These are phyloP conservation scores for Phytophthora quininea DNA, from an alignment of 352 stramenopile genomes.

Conservation along the genomic window DNA sequence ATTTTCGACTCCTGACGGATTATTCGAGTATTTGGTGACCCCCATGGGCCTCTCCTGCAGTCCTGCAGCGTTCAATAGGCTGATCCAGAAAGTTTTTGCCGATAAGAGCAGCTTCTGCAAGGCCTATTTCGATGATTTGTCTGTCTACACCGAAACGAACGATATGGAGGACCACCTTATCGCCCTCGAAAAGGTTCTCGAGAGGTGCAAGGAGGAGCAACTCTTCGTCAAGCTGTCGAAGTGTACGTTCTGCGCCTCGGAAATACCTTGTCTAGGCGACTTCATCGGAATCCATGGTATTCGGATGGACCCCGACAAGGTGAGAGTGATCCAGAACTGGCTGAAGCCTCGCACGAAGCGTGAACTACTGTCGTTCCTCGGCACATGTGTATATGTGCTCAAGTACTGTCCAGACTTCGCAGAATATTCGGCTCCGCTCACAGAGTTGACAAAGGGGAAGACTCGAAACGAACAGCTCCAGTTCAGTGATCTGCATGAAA, in stretches of 20 bases:
- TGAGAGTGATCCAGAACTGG: constrained; percentile 6
- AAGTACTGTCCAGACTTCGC: constrained; percentile 9
- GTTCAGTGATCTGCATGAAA: no score
- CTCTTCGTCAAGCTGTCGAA: constrained; percentile 14
- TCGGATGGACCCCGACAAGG: constrained; percentile 8
- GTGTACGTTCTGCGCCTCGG: constrained; percentile 11
- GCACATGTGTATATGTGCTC: constrained; percentile 16
- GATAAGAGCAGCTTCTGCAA: constrained; percentile 4
- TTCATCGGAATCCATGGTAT: neutral
- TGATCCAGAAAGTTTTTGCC: constrained; percentile 4
- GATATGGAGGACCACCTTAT: constrained; percentile 1
- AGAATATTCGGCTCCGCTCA: constrained; percentile 2
- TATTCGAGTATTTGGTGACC: constrained; percentile 3
- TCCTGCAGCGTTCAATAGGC: neutral
- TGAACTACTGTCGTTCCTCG: constrained; percentile 10
- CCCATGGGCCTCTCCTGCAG: constrained; percentile 4
- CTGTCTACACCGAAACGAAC: neutral
- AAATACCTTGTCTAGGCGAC: constrained; percentile 11
- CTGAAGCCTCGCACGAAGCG: constrained; percentile 6
- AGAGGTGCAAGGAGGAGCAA: constrained; percentile 6
- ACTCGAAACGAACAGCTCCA: neutral
- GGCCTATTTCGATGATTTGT: constrained; percentile 13
- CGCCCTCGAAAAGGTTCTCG: constrained; percentile 1
- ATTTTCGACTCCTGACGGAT: neutral
- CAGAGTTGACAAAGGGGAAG: constrained; percentile 3